Evolutionary conservation across 83 land plant species (phyloP).

Genomic region (Picea mariana): DNA sequence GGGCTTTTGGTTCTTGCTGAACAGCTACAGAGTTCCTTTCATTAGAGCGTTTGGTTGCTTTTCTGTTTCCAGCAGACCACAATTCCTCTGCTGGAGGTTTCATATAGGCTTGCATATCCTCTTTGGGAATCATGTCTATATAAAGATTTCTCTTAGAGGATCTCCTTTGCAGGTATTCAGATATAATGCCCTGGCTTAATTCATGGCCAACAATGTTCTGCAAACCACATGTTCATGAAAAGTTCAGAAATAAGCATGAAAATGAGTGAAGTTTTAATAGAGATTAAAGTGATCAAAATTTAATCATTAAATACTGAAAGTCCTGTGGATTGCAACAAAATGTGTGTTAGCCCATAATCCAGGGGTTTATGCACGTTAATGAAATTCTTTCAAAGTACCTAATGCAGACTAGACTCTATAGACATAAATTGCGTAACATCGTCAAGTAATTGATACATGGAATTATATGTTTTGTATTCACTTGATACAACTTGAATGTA

Average conservation of each 20-base stretch:
- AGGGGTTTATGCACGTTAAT: too few relatives aligned
- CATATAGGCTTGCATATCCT: slow-evolving; percentile 57
- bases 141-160: slow-evolving; percentile 3
- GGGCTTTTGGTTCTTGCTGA: slow-evolving; percentile 18
- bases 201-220: slow-evolving; percentile 90
- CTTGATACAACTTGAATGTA: not conserved
- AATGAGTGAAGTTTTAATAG: not conserved
- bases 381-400: too few relatives aligned
- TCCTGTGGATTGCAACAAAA: not conserved
- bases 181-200: slow-evolving; percentile 49
- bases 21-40: slow-evolving; percentile 11
- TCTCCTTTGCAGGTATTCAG: slow-evolving; percentile 63
- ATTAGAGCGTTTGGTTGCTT: slow-evolving; percentile 36
- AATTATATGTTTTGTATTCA: not conserved
- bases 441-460: too few relatives aligned
- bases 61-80: slow-evolving; percentile 44
- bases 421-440: too few relatives aligned
- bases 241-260: slow-evolving; percentile 5
- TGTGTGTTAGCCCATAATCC: too few relatives aligned
- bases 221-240: slow-evolving; percentile 17
- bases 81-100: slow-evolving; percentile 68
- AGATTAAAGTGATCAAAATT: not conserved
- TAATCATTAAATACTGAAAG: not conserved
- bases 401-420: too few relatives aligned
- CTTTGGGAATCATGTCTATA: slow-evolving; percentile 27